phyloP scores from a whole-genome alignment of 2,329 filamentous ascomycete genomes.

The Penicillium sp. region DNA sequence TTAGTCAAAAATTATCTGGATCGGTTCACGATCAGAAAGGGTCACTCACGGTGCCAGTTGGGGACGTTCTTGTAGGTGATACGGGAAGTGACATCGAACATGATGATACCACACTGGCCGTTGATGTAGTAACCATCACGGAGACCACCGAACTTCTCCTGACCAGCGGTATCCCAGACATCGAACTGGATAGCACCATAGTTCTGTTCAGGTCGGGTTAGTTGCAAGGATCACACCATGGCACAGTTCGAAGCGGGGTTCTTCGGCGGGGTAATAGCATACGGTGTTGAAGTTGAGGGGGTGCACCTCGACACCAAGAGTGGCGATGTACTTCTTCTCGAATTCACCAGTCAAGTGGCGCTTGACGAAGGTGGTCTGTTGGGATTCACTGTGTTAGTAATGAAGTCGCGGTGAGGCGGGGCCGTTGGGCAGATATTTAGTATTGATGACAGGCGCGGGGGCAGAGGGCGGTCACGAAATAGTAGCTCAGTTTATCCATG shows the following conservation, averaged over 20 bases:
- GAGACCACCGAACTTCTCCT: slow-evolving; percentile 99
- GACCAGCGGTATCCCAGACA: slow-evolving; percentile 97
- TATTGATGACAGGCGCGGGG: slow-evolving; percentile 30
- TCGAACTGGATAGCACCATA: slow-evolving; percentile 96
- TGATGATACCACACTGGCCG: slow-evolving; percentile 99
- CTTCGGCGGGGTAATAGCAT: slow-evolving; percentile 63
- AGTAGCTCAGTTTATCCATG: not conserved
- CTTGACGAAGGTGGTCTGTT: slow-evolving; percentile 99
- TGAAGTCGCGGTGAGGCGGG: slow-evolving; percentile 19
- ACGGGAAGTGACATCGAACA: slow-evolving; percentile 99
- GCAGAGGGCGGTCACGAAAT: slow-evolving; percentile 13
- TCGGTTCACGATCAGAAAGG: not conserved
- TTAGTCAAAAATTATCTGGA: slow-evolving; percentile 6
- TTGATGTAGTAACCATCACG: slow-evolving; percentile 99
- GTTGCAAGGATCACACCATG: slow-evolving; percentile 19
- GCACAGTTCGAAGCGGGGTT: slow-evolving; percentile 32
- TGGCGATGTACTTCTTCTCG: slow-evolving; percentile 99
- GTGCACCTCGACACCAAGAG: slow-evolving; percentile 98
- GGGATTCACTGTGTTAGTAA: slow-evolving; percentile 24
- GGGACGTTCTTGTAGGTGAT: slow-evolving; percentile 99
- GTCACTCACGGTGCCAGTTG: slow-evolving; percentile 96
- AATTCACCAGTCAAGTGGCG: slow-evolving; percentile 99
- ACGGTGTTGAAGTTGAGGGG: slow-evolving; percentile 97
- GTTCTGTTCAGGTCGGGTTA: slow-evolving; percentile 60
- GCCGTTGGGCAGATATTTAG: slow-evolving; percentile 28